Evolutionary conservation across 2,329 filamentous ascomycete species (phyloP).

Genomic region (Amauroascus niger): DNA sequence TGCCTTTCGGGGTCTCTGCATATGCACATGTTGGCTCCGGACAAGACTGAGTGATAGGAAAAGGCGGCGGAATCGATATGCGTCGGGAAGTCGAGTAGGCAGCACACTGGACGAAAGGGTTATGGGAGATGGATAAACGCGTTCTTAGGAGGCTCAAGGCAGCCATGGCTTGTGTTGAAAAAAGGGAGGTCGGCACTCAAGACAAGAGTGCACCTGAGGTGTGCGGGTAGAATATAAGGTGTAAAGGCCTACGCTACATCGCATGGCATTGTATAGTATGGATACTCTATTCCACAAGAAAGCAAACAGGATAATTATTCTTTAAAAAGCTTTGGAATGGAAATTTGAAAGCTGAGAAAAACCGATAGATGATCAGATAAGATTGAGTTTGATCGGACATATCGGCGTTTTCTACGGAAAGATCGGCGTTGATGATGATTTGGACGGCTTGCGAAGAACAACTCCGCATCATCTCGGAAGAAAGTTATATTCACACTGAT

Average conservation of each 20-base stretch:
- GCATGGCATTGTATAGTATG: no score
- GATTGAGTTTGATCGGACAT: constrained; percentile 1
- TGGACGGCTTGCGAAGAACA: no score
- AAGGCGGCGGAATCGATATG: constrained; percentile 33
- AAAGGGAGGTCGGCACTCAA: background rate
- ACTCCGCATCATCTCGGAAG: no score
- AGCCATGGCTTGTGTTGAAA: background rate
- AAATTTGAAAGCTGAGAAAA: background rate
- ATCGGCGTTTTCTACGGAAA: background rate
- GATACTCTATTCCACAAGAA: background rate
- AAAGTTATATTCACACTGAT: background rate
- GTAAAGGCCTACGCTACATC: background rate
- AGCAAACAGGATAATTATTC: background rate
- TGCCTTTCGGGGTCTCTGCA: constrained; percentile 56
- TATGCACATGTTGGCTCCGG: constrained; percentile 69
- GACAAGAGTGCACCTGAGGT: background rate
- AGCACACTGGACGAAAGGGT: background rate
- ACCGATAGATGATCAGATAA: background rate
- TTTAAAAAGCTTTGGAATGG: background rate
- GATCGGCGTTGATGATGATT: background rate
- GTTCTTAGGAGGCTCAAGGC: background rate
- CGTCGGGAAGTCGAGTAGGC: constrained; percentile 16
- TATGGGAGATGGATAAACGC: background rate
- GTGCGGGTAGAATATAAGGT: background rate
- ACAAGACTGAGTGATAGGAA: constrained; percentile 49